Percentiles rank a stretch among this genome's conserved stretches.
These are phyloP conservation scores for Colletotrichum karsti DNA, from an alignment of 2,329 filamentous ascomycete species.

Conservation along the genomic window DNA sequence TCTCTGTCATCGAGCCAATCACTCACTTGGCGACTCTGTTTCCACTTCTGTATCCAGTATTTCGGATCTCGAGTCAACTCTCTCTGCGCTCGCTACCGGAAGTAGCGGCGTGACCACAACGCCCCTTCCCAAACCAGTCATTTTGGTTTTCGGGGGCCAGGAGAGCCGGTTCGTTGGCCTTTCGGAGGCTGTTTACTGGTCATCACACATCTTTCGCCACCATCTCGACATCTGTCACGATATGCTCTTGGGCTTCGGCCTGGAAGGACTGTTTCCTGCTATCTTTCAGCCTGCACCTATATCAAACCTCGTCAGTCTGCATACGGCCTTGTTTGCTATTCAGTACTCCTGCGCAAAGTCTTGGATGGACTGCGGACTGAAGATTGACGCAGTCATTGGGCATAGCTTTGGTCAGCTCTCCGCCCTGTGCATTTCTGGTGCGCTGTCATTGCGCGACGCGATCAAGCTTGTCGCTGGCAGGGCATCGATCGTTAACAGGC, in stretches of 20 bases:
- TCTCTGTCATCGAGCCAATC: neutral
- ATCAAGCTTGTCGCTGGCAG: conserved; percentile 39
- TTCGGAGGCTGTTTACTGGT: conserved; percentile 11
- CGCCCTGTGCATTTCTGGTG: conserved; percentile 41
- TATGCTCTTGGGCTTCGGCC: conserved; percentile 34
- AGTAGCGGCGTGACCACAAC: neutral
- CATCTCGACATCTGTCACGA: conserved; percentile 46
- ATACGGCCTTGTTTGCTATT: conserved; percentile 36
- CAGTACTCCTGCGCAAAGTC: neutral
- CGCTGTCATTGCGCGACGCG: conserved; percentile 37
- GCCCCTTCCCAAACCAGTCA: conserved; percentile 27
- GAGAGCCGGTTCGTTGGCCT: conserved; percentile 11
- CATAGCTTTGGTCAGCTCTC: conserved; percentile 48
- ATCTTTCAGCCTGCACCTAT: conserved; percentile 37
- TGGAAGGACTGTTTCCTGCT: conserved; percentile 39
- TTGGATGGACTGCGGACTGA: conserved; percentile 8
- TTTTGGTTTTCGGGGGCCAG: conserved; percentile 50
- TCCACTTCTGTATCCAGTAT: neutral
- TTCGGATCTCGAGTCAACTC: neutral
- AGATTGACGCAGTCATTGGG: conserved; percentile 29
- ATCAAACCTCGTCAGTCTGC: conserved; percentile 39
- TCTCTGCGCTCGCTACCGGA: neutral
- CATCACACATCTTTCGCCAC: conserved; percentile 32
- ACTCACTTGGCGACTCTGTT: neutral
- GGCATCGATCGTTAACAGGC: conserved; percentile 38